Base-by-base conservation (phyloP, 148 eudicot species). In the Nepenthes mirabilis region DNA sequence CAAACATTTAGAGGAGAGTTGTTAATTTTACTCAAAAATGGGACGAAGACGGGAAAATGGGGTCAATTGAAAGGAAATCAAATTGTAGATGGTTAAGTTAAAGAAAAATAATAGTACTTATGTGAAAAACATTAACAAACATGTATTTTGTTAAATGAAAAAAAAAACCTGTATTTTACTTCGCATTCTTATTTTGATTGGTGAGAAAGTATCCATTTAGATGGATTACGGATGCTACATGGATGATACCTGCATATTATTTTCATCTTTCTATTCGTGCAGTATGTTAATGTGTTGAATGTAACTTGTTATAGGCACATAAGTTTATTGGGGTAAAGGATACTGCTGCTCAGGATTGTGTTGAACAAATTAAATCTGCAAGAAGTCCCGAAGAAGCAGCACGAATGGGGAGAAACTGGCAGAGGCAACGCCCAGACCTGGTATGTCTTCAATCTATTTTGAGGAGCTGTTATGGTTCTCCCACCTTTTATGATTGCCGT, bases 361-460 rank as follows among this genome's bases (percentile, higher is more conserved):
- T 86, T 34, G 81, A 88, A 61, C 83, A 73, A 62, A 83, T 93
- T 63, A 80, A 73, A 68, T 63, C 67, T 12, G 85, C 99, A 53
- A 93, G 74, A 76, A 93, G 99, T 64, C 99, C 96, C 0, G 99
- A 93, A 78, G 99, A 88, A 84, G 99, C 99, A 55, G 96, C 96
- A 67, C 80, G 96, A 67, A 72, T 83, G 65, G 96, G 96, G 65
- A 79, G 99, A 77, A 80, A 64, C 76, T 70, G 72, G 65, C 99
- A 88, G 74, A 84, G 91, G 81, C 85, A 65, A 59, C 74, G 63
- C 2, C 95, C 95, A 56, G 81, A 93, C 65, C 70, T 93, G 96
- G 99, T 93, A 85, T 57, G 71, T 60, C 23, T 55, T 67, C 40
- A 53, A 10, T 35, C 34, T 35, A 4, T 37, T 6, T 9, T 51